A percentile compares a stretch with the other conserved stretches of the same genome.
These are phyloP conservation scores for Favolaschia claudopus DNA, from an alignment of 768 basidiomycete species.

Conservation along the genomic window DNA sequence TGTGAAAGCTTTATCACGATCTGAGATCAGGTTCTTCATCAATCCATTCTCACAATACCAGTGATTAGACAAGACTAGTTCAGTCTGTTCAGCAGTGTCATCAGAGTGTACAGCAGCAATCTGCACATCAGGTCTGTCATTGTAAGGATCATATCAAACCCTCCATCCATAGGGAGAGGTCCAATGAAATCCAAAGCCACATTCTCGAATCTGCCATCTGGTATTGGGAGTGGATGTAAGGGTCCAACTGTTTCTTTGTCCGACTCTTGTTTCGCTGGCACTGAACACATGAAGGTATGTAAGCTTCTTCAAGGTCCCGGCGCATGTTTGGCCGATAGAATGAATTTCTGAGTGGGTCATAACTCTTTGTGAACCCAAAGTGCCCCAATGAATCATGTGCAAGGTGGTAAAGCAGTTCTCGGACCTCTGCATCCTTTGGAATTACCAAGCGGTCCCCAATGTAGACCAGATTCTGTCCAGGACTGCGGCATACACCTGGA, in stretches of 20 bases:
- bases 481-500: neutral
- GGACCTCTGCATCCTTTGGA: constrained; percentile 27
- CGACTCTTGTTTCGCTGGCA: constrained; percentile 46
- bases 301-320: constrained; percentile 34
- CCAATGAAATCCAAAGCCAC: constrained; percentile 41
- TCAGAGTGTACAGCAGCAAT: constrained; percentile 13
- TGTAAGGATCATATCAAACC: constrained; percentile 28
- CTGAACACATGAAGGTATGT: constrained; percentile 39
- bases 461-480: constrained; percentile 33
- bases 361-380: constrained; percentile 43
- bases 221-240: constrained; percentile 28
- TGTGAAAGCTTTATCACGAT: constrained; percentile 6
- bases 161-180: constrained; percentile 33
- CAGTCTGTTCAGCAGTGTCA: neutral
- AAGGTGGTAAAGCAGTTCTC: constrained; percentile 34
- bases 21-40: constrained; percentile 6
- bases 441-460: constrained; percentile 31
- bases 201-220: constrained; percentile 23
- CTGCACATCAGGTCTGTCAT: constrained; percentile 33
- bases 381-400: constrained; percentile 41
- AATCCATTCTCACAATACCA: constrained; percentile 9
- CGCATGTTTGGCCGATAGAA: constrained; percentile 46
- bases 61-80: neutral
- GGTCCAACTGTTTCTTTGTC: constrained; percentile 38
- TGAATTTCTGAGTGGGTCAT: constrained; percentile 28